These are phyloP conservation scores for Tricholoma matsutake DNA, from an alignment of 768 basidiomycete genomes.

Conservation along the genomic window DNA sequence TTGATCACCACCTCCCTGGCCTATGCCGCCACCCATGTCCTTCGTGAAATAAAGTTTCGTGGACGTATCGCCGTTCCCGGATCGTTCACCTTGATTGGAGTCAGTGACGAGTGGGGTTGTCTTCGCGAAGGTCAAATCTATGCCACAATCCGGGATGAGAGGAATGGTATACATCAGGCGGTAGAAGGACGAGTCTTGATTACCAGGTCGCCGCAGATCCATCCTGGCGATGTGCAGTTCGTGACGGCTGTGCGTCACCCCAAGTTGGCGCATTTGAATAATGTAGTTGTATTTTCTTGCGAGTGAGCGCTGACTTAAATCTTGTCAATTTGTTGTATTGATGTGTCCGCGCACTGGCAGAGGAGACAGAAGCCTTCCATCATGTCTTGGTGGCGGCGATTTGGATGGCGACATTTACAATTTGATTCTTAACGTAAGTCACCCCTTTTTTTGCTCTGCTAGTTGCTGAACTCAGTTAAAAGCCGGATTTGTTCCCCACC, in stretches of 20 bases:
- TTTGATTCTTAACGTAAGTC: slow-evolving; percentile 40
- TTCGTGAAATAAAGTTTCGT: slow-evolving; percentile 50
- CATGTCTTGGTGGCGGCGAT: slow-evolving; percentile 51
- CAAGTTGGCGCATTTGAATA: slow-evolving; percentile 38
- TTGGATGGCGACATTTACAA: slow-evolving; percentile 53
- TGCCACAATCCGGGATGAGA: slow-evolving; percentile 36
- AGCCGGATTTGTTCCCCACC: slow-evolving; percentile 30
- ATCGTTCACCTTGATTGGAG: slow-evolving; percentile 49
- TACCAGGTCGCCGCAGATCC: slow-evolving; percentile 51
- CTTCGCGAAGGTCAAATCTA: slow-evolving; percentile 46
- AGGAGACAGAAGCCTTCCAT: slow-evolving; percentile 43
- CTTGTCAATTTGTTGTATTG: not conserved
- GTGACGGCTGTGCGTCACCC: slow-evolving; percentile 40
- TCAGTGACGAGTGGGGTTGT: slow-evolving; percentile 48
- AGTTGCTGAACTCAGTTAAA: not conserved
- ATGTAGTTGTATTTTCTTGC: slow-evolving; percentile 51
- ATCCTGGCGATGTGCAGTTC: slow-evolving; percentile 45
- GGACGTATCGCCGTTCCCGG: slow-evolving; percentile 49
- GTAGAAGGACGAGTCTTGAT: slow-evolving; percentile 41
- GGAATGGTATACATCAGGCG: slow-evolving; percentile 18
- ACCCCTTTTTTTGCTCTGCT: not conserved
- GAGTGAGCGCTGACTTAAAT: slow-evolving; percentile 26
- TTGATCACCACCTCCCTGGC: slow-evolving; percentile 35
- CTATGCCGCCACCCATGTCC: slow-evolving; percentile 40
- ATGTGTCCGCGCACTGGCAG: slow-evolving; percentile 15